Evolutionary conservation across 345 rosid species (phyloP).

Genomic region (Populus davidiana): DNA sequence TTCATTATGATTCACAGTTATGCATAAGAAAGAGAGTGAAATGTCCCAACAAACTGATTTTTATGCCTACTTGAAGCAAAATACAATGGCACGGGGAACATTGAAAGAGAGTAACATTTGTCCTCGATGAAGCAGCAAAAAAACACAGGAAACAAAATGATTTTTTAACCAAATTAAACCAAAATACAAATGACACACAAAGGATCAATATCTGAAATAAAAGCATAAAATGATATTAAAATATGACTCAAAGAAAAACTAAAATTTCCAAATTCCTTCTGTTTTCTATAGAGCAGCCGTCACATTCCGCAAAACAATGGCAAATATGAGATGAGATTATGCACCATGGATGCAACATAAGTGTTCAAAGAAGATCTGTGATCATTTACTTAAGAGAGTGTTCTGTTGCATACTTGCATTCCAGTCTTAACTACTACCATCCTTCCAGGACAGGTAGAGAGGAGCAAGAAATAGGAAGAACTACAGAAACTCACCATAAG

Average conservation of each 20-base stretch:
- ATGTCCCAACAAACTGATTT: background rate
- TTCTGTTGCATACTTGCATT: background rate
- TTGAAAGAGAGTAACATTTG: background rate
- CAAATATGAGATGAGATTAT: background rate
- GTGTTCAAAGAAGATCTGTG: background rate
- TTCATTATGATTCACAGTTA: background rate
- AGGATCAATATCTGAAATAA: background rate
- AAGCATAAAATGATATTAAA: background rate
- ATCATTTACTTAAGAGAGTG: background rate
- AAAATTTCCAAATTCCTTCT: too few relatives aligned
- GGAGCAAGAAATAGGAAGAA: background rate
- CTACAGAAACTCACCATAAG: conserved; percentile 66
- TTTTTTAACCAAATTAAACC: background rate
- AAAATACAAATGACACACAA: background rate
- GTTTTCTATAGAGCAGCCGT: background rate
- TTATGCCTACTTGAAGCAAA: background rate
- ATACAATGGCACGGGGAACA: background rate
- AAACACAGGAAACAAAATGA: background rate
- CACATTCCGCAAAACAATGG: background rate
- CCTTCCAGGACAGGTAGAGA: background rate
- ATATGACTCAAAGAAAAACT: background rate
- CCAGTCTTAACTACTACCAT: conserved; percentile 6
- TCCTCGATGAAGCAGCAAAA: background rate
- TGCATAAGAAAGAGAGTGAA: background rate
- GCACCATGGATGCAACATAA: background rate